Base-by-base conservation (phyloP, 768 basidiomycete species). In the Daedaleopsis sinensis region DNA sequence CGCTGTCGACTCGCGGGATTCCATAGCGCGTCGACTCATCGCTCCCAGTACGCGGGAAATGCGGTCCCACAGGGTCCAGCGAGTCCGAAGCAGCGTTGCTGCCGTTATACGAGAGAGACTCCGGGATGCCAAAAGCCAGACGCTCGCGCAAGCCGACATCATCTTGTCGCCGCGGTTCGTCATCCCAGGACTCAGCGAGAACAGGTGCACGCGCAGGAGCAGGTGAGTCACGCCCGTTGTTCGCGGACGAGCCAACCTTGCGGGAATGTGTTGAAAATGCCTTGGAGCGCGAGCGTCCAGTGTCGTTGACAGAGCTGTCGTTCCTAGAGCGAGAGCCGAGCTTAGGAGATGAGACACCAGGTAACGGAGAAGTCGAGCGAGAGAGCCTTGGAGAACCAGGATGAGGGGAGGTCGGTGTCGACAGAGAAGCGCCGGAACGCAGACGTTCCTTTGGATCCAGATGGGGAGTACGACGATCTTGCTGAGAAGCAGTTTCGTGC, bases 1-100 rank as follows among this genome's bases (percentile, higher is more conserved):
- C 79, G 52, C 84, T 86, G 18, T 84, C 82, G 3, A 75, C 71
- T 47, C 77, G 78, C 7, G 79, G 73, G 57, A 42, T 56, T 37
- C 55, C 23, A 32, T 51, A 35, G 1, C 16, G 35, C 1, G 37
- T 15, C 10, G 58, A 53, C 1, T n/a, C 49, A 8, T 39, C 50
- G 27, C 51, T 47, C 9, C 55, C 44, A 19, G 48, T 44, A 12
- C 61, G 53, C 46, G 58, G 56, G 3, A 56, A 19, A 8, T 58
- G 43, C 13, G 36, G 52, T 21, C 51, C 59, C 58, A 18, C 59
- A 48, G 61, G 6, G 27, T 44, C 42, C 46, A 67, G 23, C 50
- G 64, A 23, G 50, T 52, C 65, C 53, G 55, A 46, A 58, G 62
- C 43, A 11, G 37, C 18, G 51, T 53, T 62, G 48, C 59, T 50